Base-by-base conservation (phyloP, 805 yeast species). In the Naumovozyma castellii region DNA sequence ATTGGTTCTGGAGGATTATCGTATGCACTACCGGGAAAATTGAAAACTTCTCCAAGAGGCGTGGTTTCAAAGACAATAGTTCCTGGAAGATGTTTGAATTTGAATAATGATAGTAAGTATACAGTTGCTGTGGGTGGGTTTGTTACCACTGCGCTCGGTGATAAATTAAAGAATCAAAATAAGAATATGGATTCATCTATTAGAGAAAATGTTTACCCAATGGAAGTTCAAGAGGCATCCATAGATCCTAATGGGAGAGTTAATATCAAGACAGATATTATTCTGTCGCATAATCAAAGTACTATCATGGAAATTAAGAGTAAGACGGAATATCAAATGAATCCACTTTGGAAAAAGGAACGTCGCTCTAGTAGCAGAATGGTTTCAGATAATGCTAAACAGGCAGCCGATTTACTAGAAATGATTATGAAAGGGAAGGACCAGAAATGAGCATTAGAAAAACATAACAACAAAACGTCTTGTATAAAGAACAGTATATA, bases 1-100 rank as follows among this genome's bases (percentile, higher is more conserved):
- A 71, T 79, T 39, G 94, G 87, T 25, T 74, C 83, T 5, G 94
- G 82, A 20, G 95, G 95, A 5, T 68, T 84, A 43, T 72, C 84
- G 1, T 85, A 84, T 51, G 68, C 67, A 31, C 71, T 81, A 44
- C 72, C 69, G 42, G 94, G 94, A 5, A 72, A 85, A 56, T 63
- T 85, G 30, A 56, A 66, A 42, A 81, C 76, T 56, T 68, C 82
- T 3, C 92, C 94, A 17, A 75, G 79, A 51, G 94, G 95, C 37
- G 61, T 76, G 18, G 64, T 71, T 35, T 59, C 63, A 10, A 73
- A 71, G 19, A 64, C 64, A 39, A 67, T 80, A 32, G 76, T 75
- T 15, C 84, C 87, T 13, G 94, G 90, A 43, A 76, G 95, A 67
- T 14, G 22, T 29, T 64, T 74, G 34, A 66, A 66, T 40, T 61